Percentiles rank a stretch among this genome's conserved stretches.
phyloP scores from a whole-genome alignment of 805 yeast genomes.

The Kurtzmaniella cleridarum region DNA sequence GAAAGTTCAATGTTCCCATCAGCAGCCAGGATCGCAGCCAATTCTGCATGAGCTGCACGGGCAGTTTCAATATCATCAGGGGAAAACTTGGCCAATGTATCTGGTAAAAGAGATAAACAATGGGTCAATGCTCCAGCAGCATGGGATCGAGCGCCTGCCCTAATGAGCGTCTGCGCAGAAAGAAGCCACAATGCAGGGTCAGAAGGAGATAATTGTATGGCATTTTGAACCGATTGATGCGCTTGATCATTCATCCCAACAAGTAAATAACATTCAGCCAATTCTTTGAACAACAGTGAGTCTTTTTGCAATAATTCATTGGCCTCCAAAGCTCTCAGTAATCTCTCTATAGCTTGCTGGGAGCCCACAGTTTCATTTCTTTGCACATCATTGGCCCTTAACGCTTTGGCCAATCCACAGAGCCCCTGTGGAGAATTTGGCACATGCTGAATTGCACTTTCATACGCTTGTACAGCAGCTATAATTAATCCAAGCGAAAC shows the following conservation, averaged over 20 bases:
- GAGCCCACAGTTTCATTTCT: conserved; percentile 35
- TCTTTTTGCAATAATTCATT: conserved; percentile 36
- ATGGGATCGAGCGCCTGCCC: conserved; percentile 38
- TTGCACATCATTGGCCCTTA: conserved; percentile 34
- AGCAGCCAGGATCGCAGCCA: conserved; percentile 50
- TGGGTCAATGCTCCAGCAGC: conserved; percentile 45
- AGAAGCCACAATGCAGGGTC: conserved; percentile 46
- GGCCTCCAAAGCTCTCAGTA: conserved; percentile 32
- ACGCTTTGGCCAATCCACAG: conserved; percentile 37
- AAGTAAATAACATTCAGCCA: conserved; percentile 46
- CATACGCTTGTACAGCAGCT: conserved; percentile 40
- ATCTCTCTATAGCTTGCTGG: conserved; percentile 33
- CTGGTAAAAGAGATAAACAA: conserved; percentile 38
- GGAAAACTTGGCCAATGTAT: conserved; percentile 19
- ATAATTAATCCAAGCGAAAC: conserved; percentile 31
- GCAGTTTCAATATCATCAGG: conserved; percentile 40
- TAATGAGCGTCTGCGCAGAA: conserved; percentile 43
- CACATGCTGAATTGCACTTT: conserved; percentile 37
- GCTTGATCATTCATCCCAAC: conserved; percentile 48
- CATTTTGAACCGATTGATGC: conserved; percentile 42
- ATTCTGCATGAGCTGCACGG: conserved; percentile 48
- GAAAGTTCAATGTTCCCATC: conserved; percentile 47
- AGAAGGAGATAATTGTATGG: conserved; percentile 29
- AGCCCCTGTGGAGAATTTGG: conserved; percentile 37
- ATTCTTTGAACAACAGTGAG: conserved; percentile 40